Conservation (phyloP, 805 yeast species). For the Yarrowia deformans region DNA sequence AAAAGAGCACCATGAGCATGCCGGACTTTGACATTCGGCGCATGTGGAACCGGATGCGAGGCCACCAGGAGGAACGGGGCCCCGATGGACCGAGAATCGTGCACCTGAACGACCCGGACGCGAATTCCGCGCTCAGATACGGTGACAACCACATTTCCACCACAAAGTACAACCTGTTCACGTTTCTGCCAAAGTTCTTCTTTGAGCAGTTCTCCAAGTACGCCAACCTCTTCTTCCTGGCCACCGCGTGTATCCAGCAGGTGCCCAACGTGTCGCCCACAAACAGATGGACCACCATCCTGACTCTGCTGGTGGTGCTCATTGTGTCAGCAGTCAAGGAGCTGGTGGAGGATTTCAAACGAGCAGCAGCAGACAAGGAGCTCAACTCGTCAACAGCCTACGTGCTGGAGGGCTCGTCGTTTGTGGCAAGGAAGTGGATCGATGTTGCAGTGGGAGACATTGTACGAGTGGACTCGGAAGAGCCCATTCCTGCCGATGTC, state of each 20-base stretch:
- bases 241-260: slow-evolving; percentile 93
- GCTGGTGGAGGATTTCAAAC: slow-evolving; percentile 85
- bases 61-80: slow-evolving; percentile 43
- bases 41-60: slow-evolving; percentile 47
- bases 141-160: slow-evolving; percentile 89
- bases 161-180: slow-evolving; percentile 91
- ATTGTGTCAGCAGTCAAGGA: slow-evolving; percentile 93
- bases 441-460: slow-evolving; percentile 91
- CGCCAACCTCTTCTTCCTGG: slow-evolving; percentile 91
- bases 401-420: slow-evolving; percentile 64
- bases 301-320: slow-evolving; percentile 84
- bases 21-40: slow-evolving; percentile 50
- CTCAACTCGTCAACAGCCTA: slow-evolving; percentile 78
- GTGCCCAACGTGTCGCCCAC: slow-evolving; percentile 98
- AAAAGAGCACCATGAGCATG: slow-evolving; percentile 41
- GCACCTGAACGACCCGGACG: slow-evolving; percentile 65
- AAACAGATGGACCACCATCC: slow-evolving; percentile 92
- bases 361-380: slow-evolving; percentile 87
- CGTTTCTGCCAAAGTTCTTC: slow-evolving; percentile 91
- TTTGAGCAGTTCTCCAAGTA: slow-evolving; percentile 97
- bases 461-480: slow-evolving; percentile 82
- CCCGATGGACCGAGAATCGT: slow-evolving; percentile 67
- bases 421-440: slow-evolving; percentile 78
- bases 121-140: slow-evolving; percentile 64
- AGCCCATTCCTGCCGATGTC: slow-evolving; percentile 93